These are phyloP conservation scores for Anethum foeniculum DNA, from an alignment of 140 eudicot species.

Conservation along the genomic window DNA sequence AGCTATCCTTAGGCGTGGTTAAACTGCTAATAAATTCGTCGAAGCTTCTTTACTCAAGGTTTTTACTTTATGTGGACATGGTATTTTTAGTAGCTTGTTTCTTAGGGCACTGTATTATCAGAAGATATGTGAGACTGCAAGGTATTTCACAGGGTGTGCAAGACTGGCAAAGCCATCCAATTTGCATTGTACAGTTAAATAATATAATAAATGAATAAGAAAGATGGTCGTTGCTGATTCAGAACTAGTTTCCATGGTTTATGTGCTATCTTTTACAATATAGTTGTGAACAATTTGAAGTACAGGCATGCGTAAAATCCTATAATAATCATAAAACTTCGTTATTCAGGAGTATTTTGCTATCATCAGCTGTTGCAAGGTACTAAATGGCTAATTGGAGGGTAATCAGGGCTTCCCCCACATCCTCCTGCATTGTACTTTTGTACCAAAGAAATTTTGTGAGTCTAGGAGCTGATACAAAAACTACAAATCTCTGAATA, in stretches of 20 bases:
- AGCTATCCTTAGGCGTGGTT: conserved; percentile 41
- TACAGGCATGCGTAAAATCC: neutral
- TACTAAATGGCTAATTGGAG: neutral
- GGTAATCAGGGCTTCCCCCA: neutral
- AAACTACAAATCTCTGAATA: neutral
- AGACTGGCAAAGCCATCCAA: neutral
- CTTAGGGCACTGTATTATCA: neutral
- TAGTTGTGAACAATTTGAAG: neutral
- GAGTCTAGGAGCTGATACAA: neutral
- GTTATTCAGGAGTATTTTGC: neutral
- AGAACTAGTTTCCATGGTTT: neutral
- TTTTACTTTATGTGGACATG: neutral
- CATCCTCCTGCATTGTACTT: neutral
- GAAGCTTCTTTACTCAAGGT: conserved; percentile 20
- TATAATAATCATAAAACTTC: neutral
- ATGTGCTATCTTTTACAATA: neutral
- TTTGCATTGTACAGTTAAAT: neutral
- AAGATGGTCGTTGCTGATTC: neutral
- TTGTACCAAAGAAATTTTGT: neutral
- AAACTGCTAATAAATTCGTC: conserved; percentile 29
- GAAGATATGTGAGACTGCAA: neutral
- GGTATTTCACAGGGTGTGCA: neutral
- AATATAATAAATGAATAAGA: neutral
- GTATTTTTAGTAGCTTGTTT: neutral
- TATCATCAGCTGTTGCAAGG: neutral